Conservation (phyloP, 805 yeast genomes). For the Spathaspora hagerdaliae region DNA sequence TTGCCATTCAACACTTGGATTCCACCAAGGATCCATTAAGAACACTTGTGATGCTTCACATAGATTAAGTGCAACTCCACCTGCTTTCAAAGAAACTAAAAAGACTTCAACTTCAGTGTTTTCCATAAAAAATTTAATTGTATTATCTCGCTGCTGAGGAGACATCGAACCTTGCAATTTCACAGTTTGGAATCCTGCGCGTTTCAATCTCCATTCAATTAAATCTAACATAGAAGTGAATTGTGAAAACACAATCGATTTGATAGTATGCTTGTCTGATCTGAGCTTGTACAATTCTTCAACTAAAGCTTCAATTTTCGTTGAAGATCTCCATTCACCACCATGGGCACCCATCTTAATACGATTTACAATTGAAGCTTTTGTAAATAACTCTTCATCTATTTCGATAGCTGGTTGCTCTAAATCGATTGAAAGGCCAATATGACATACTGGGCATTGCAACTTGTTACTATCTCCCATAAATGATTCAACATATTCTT, state of each 20-base stretch:
- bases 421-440: slow-evolving; percentile 84
- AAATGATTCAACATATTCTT: slow-evolving; percentile 82
- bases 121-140: slow-evolving; percentile 88
- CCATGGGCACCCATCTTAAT: slow-evolving; percentile 67
- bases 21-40: slow-evolving; percentile 98
- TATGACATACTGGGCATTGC: slow-evolving; percentile 95
- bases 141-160: slow-evolving; percentile 89
- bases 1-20: slow-evolving; percentile 97
- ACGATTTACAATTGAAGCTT: slow-evolving; percentile 76
- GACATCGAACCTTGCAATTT: slow-evolving; percentile 96
- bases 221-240: slow-evolving; percentile 95
- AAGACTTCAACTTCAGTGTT: slow-evolving; percentile 91
- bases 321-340: slow-evolving; percentile 89
- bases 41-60: slow-evolving; percentile 98
- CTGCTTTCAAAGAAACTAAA: slow-evolving; percentile 92
- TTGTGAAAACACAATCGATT: slow-evolving; percentile 95
- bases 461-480: slow-evolving; percentile 56
- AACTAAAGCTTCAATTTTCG: slow-evolving; percentile 93
- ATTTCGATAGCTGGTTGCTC: slow-evolving; percentile 82
- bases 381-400: slow-evolving; percentile 54
- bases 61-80: slow-evolving; percentile 95
- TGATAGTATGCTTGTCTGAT: slow-evolving; percentile 83
- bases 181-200: slow-evolving; percentile 94
- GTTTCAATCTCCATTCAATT: slow-evolving; percentile 89
- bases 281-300: slow-evolving; percentile 87